Conservation (phyloP, 1,284 basidiomycete genomes). For the Fomitopsis schrenkii region DNA sequence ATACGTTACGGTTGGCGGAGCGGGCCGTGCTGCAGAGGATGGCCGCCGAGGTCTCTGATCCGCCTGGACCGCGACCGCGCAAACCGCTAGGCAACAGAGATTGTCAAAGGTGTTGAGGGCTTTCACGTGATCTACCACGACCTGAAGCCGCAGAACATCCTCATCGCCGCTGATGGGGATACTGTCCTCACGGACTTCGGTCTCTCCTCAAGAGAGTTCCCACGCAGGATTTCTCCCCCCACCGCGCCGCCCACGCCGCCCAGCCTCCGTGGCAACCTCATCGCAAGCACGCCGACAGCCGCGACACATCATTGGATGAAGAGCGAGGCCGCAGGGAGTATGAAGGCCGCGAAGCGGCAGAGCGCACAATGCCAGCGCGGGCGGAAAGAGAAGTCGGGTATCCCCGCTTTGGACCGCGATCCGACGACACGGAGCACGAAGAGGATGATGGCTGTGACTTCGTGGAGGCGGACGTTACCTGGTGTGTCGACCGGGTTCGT, state of each 20-base stretch:
- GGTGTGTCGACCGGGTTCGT: constrained; percentile 50
- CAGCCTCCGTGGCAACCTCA: constrained; percentile 47
- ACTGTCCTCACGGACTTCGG: constrained; percentile 97
- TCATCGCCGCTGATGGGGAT: constrained; percentile 91
- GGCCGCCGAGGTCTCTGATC: constrained; percentile 76
- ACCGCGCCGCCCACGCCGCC: constrained; percentile 57
- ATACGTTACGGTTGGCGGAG: constrained; percentile 94
- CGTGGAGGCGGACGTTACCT: constrained; percentile 63
- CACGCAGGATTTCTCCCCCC: constrained; percentile 41
- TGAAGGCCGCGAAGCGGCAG: constrained; percentile 27
- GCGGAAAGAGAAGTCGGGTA: constrained; percentile 73
- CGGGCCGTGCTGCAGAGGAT: constrained; percentile 91
- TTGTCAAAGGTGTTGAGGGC: constrained; percentile 92
- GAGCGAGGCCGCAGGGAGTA: constrained; percentile 33
- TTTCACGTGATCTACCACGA: constrained; percentile 89
- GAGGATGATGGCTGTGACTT: constrained; percentile 86
- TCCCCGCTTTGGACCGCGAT: constrained; percentile 71
- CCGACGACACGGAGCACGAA: constrained; percentile 57
- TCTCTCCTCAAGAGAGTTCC: constrained; percentile 84
- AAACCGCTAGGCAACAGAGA: constrained; percentile 94
- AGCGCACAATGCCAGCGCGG: constrained; percentile 27
- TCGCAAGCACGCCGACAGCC: constrained; percentile 40
- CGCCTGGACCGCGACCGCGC: constrained; percentile 90
- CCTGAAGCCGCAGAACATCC: constrained; percentile 92
- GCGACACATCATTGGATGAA: constrained; percentile 72